These are phyloP conservation scores for Entrophospora sp. DNA, from an alignment of 192 early-diverging fungal species.

Conservation along the genomic window DNA sequence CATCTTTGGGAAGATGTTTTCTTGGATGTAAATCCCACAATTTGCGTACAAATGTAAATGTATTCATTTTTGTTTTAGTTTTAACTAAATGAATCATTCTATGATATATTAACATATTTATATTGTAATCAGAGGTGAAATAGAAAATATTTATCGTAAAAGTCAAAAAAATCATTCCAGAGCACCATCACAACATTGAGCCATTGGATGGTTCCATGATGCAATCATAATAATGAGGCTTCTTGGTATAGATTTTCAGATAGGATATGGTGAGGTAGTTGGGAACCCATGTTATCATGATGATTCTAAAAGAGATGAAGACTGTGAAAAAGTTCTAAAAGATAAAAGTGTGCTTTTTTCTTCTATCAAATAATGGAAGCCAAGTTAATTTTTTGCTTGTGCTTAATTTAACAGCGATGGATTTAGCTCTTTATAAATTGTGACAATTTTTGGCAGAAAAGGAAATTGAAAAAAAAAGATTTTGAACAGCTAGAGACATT, in stretches of 20 bases:
- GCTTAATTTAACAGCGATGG: background rate
- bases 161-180: background rate
- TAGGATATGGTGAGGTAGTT: background rate
- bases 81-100: no score
- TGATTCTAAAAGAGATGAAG: background rate
- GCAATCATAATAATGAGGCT: background rate
- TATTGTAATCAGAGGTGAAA: background rate
- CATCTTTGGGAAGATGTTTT: background rate
- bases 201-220: background rate
- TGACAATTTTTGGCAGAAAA: background rate
- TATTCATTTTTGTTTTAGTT: background rate
- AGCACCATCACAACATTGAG: background rate
- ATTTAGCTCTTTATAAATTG: background rate
- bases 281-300: background rate
- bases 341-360: background rate
- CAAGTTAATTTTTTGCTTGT: background rate
- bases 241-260: background rate
- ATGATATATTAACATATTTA: background rate
- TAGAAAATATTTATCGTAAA: slow-evolving; percentile 5
- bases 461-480: background rate
- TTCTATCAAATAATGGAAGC: background rate
- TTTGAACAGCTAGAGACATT: background rate
- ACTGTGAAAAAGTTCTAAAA: background rate
- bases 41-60: background rate
- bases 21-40: background rate